Conservation (phyloP, 2,329 filamentous ascomycete genomes). For the Claviceps sp. region DNA sequence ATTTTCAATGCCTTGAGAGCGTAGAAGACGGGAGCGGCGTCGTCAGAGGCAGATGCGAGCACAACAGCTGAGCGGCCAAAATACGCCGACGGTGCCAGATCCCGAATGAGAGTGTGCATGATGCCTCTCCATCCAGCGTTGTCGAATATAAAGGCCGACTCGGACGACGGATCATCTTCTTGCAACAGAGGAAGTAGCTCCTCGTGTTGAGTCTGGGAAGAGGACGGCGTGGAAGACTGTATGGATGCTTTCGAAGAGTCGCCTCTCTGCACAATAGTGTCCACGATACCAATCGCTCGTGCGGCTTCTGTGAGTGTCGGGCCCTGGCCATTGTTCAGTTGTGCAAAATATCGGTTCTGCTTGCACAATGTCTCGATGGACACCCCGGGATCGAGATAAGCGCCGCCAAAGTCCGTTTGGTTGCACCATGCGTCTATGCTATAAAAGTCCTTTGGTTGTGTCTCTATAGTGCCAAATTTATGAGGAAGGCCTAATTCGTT, state of each 20-base stretch:
- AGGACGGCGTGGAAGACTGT: conserved; percentile 34
- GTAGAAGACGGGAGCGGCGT: conserved; percentile 67
- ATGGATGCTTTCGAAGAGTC: conserved; percentile 29
- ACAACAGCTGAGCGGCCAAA: conserved; percentile 62
- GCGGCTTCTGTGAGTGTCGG: conserved; percentile 61
- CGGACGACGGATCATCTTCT: conserved; percentile 28
- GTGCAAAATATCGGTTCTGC: conserved; percentile 35
- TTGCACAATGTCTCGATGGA: conserved; percentile 47
- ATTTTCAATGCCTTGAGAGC: conserved; percentile 64
- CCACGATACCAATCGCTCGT: conserved; percentile 64
- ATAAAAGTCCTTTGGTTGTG: conserved; percentile 48
- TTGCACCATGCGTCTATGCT: conserved; percentile 60
- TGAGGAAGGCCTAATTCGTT: conserved; percentile 79
- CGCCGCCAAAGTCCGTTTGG: conserved; percentile 66
- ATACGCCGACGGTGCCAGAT: conserved; percentile 74
- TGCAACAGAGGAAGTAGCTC: conserved; percentile 3
- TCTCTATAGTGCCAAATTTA: conserved; percentile 61
- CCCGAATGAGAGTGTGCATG: conserved; percentile 63
- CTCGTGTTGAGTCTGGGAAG: conserved; percentile 26
- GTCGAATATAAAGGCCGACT: conserved; percentile 54
- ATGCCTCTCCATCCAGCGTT: conserved; percentile 83
- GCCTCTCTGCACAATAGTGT: conserved; percentile 58
- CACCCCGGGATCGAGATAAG: conserved; percentile 65
- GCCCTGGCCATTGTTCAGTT: conserved; percentile 35
- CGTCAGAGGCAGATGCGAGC: conserved; percentile 56